phyloP scores from a whole-genome alignment of 2,329 filamentous ascomycete species.

The Coniella vitis region DNA sequence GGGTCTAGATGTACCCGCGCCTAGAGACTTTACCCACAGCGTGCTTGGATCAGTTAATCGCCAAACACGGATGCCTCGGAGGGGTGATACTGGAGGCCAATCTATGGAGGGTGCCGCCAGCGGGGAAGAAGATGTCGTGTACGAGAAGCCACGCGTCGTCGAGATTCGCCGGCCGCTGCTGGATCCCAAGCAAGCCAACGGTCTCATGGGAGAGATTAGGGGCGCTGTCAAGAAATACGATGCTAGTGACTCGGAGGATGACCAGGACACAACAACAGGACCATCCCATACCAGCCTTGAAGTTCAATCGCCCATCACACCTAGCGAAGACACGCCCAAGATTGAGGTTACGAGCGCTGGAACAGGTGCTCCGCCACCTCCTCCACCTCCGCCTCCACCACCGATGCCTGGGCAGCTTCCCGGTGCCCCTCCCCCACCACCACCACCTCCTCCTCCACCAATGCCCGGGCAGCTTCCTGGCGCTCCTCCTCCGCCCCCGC shows the following conservation, averaged over 20 bases:
- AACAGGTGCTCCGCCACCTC: constrained; percentile 31
- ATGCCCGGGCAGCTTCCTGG: constrained; percentile 37
- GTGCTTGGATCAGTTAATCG: constrained; percentile 68
- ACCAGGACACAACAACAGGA: constrained; percentile 64
- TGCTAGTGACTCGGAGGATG: constrained; percentile 64
- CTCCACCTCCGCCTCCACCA: constrained; percentile 29
- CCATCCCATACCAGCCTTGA: constrained; percentile 71
- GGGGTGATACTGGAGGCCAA: constrained; percentile 23
- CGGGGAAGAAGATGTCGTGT: constrained; percentile 53
- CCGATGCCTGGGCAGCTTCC: constrained; percentile 39
- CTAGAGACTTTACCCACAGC: constrained; percentile 61
- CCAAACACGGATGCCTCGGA: constrained; percentile 42
- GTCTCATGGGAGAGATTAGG: constrained; percentile 61
- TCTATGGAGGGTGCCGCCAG: constrained; percentile 39
- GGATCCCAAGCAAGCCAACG: constrained; percentile 60
- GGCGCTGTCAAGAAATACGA: constrained; percentile 69
- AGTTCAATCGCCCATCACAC: constrained; percentile 61
- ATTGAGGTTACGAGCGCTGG: constrained; percentile 47
- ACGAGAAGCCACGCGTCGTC: constrained; percentile 73
- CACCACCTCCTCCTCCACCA: constrained; percentile 40
- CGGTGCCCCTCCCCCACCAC: constrained; percentile 30
- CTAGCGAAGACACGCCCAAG: constrained; percentile 55
- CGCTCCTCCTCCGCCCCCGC: constrained; percentile 43
- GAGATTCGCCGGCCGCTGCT: constrained; percentile 67
- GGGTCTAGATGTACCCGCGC: constrained; percentile 39